A percentile compares a stretch with the other conserved stretches of the same genome.
Conservation (phyloP, 768 basidiomycete genomes). For the Leccinum fibrillosum region DNA sequence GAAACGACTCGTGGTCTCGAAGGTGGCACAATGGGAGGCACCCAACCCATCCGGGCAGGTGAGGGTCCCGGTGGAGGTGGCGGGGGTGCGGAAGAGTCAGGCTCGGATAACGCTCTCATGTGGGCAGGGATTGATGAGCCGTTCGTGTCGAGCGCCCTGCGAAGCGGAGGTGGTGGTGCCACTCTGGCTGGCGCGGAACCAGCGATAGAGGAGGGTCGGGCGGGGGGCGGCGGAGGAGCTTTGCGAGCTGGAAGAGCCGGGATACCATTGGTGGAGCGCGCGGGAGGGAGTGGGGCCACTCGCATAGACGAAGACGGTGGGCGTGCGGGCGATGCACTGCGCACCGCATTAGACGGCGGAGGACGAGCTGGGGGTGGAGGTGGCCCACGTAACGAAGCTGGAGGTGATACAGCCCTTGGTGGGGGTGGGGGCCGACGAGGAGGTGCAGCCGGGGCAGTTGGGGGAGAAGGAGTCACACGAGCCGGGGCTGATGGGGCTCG, state of each 20-base stretch:
- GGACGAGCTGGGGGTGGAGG: constrained; percentile 26
- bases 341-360: constrained; percentile 28
- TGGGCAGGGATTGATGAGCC: constrained; percentile 37
- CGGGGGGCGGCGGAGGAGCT: constrained; percentile 44
- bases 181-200: constrained; percentile 27
- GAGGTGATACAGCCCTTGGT: constrained; percentile 28
- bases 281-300: constrained; percentile 22
- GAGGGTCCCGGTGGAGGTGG: constrained; percentile 33
- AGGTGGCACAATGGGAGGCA: constrained; percentile 15
- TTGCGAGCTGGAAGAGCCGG: constrained; percentile 31
- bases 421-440: constrained; percentile 34
- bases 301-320: constrained; percentile 15
- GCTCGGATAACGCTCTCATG: constrained; percentile 43
- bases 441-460: constrained; percentile 17
- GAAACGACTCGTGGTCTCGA: constrained; percentile 26
- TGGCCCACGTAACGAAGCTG: constrained; percentile 22
- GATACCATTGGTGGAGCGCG: constrained; percentile 20
- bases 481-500: constrained; percentile 43
- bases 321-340: constrained; percentile 19
- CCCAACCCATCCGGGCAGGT: constrained; percentile 23
- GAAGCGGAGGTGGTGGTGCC: constrained; percentile 39
- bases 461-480: constrained; percentile 31
- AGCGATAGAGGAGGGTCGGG: constrained; percentile 36
- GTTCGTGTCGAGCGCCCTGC: constrained; percentile 31
- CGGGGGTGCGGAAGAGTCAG: constrained; percentile 33